Base-by-base conservation (phyloP, 2,329 filamentous ascomycete species). In the Hypoxylon rubiginosum region DNA sequence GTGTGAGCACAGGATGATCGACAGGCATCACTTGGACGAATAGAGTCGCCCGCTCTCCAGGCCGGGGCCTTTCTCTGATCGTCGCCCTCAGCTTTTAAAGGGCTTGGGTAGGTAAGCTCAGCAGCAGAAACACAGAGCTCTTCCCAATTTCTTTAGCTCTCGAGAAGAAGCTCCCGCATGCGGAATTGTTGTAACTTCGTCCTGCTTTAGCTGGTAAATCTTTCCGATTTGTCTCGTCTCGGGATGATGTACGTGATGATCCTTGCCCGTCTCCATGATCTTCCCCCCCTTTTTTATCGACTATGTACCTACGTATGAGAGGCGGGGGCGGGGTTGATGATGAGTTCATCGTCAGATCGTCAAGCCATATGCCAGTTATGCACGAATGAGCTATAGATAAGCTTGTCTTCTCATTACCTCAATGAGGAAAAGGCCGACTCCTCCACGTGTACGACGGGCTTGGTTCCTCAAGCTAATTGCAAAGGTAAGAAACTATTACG, bases 171-270 rank as follows among this genome's bases (percentile, higher is more conserved):
- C 41, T 24, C 28, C 41, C 58, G 53, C 54, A 56, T 30, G 54
- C 50, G 24, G n/a, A 41, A 55, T 48, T 55, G 4, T 11, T 21
- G 60, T 43, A 52, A 24, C 36, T 56, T 30, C 19, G 4, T 63
- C 49, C 45, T 45, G 34, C 43, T n/a, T n/a, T 53, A 58, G 51
- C 58, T 58, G 46, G 66, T 65, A 62, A 66, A 72, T 70, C 60
- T 61, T 61, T 59, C 50, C 60, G 65, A 63, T 63, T 65, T 68
- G 64, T 70, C 64, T 68, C 62, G 67, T 71, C 60, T 61, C 63
- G 64, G 64, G 62, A 72, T 71, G 71, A 72, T 72, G 66, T 72
- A 67, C 70, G 68, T 67, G 66, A 51, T 67, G 64, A 71, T 71
- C 66, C 66, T 63, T 68, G 68, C 56, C 34, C 34, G 57, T 71